Base-by-base conservation (phyloP, 1,284 basidiomycete species). In the Omphalotus olearius region DNA sequence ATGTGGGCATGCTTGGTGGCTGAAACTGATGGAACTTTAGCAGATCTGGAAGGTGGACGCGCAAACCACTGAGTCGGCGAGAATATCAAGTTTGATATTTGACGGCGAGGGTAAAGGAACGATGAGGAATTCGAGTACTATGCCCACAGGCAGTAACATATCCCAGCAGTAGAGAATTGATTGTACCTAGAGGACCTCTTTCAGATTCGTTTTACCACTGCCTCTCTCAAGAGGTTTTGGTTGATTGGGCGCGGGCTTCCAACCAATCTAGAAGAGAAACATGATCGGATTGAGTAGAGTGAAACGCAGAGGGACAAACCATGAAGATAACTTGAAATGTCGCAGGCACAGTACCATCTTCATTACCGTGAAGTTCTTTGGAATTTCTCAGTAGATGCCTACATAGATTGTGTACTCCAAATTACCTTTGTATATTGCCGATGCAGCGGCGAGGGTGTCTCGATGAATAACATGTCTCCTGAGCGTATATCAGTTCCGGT, bases 271-370 rank as follows among this genome's bases (percentile, higher is more conserved):
- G 17, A 46, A 52, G 23, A 47, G 51, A 51, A 54, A 46, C 56
- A 39, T 52, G 37, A 38, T 49, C 40, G 47, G 47, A 49, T 45
- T 9, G 23, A 52, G 47, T 50, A 10, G 16, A 26, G 36, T 18
- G 43, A 17, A 20, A 23, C 51, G 11, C 18, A 30, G 38, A 16
- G 35, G 37, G 16, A 70, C 78, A 58, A 58, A 92, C 94, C 78
- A 98, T 85, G 66, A 91, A 98, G 56, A 99, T 93, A 48, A 98
- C 75, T 64, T 96, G 91, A 70, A 98, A 99, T 3, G 97, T 99
- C 11, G 97, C 97, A 4, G 95, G 92, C 23, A 99, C 77, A 2
- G 79, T 79, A 2, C 89, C 92, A 63, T 94, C 88, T 58, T 87
- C 81, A 53, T 85, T 79, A 4, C 90, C 92, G 64, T 98, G 89